Base-by-base conservation (phyloP, 2,329 filamentous ascomycete genomes). In the Monilinia aucupariae region DNA sequence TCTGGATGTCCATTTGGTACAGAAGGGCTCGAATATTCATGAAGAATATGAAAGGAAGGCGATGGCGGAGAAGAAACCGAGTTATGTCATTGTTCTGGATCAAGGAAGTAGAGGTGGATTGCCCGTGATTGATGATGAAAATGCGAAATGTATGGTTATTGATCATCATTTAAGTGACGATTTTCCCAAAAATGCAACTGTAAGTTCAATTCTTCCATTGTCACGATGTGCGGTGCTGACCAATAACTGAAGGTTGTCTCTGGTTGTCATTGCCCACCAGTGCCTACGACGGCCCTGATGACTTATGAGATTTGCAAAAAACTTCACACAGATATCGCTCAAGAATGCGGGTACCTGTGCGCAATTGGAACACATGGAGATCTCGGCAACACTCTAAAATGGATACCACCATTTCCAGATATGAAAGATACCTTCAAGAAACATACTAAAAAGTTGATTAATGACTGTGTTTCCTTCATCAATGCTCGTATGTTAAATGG, bases 281-380 rank as follows among this genome's bases (percentile, higher is more conserved):
- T 90, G 0, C 83, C 85, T 7, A 88, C 86, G 0, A 85, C 81
- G 30, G 80, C 86, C 2, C 73, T 89, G 0, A 77, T 89, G 20
- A 87, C 85, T 0, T 88, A 87, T 69, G 77, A 83, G 55, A 82
- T 90, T 37, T 89, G 87, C 68, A 76, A 77, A 27, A 75, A 79
- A 0, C 76, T 89, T 0, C 79, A 87, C 67, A 75, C 78, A 1
- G 75, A 77, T 2, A 79, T 88, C 0, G 68, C 72, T 4, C 69
- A 72, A 2, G 73, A 75, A 6, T 85, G 83, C 67, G 82, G 80
- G 47, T 89, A 86, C 81, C 77, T 89, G 0, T 86, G 84, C 61
- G 79, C 80, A 3, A 79, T 88, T 66, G 87, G 87, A 10, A 88
- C 86, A 0, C 84, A 88, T 65, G 86, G 85, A 3, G 86, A 89